phyloP scores from a whole-genome alignment of 176 grass and related monocot species.

The Triticum dicoccoides region DNA sequence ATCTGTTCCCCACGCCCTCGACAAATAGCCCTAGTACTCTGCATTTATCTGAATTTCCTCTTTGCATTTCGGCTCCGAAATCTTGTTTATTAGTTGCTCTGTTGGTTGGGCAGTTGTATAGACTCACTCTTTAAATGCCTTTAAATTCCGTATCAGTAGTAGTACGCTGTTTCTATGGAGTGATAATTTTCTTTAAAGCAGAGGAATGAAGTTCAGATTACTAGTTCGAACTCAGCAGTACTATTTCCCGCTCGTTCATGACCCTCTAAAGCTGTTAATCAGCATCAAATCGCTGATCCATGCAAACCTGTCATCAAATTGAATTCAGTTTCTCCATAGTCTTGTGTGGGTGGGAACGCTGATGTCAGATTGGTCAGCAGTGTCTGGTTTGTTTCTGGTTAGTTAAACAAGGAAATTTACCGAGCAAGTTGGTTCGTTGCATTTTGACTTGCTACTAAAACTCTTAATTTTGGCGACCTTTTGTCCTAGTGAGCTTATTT shows the following conservation, averaged over 20 bases:
- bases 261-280: slow-evolving; percentile 9
- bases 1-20: neutral
- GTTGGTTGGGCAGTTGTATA: neutral
- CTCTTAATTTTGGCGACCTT: neutral
- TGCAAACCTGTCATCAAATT: slow-evolving; percentile 6
- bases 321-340: neutral
- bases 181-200: neutral
- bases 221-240: neutral
- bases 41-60: neutral
- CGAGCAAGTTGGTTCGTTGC: neutral
- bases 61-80: neutral
- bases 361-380: slow-evolving; percentile 16
- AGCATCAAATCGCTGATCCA: neutral
- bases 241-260: neutral
- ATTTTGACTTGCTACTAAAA: neutral
- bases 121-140: neutral
- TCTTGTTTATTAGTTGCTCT: neutral
- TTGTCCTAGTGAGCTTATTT: slow-evolving; percentile 21
- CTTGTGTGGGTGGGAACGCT: slow-evolving; percentile 16
- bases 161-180: neutral
- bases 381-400: neutral
- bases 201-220: neutral
- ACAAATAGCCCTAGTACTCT: neutral
- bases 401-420: neutral
- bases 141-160: neutral